A percentile compares a stretch with the other conserved stretches of the same genome.
These are phyloP conservation scores for Sarocladium brachiariae DNA, from an alignment of 2,329 filamentous ascomycete genomes.

Conservation along the genomic window DNA sequence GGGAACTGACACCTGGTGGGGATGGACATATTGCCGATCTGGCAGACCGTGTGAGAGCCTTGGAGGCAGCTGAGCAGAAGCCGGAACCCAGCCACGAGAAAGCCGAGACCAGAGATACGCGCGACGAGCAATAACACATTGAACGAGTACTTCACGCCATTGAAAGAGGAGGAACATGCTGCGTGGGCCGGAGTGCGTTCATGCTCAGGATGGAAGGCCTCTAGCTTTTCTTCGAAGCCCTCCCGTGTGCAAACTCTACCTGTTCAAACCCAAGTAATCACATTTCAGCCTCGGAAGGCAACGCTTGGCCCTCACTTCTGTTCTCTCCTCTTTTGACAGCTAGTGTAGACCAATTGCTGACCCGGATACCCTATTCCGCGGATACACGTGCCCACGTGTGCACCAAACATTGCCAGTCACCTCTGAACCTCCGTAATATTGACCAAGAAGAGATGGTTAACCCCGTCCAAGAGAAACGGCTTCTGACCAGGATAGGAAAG, in stretches of 20 bases:
- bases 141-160: neutral
- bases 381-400: neutral
- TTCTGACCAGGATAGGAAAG: neutral
- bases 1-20: constrained; percentile 66
- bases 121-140: neutral
- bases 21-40: constrained; percentile 85
- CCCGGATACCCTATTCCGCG: neutral
- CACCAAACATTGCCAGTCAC: neutral
- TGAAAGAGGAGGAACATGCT: neutral
- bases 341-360: constrained; percentile 6
- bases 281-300: neutral
- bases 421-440: constrained; percentile 2
- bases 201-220: neutral
- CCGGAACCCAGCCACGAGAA: neutral
- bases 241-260: neutral
- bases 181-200: neutral
- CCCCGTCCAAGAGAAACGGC: neutral
- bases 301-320: neutral
- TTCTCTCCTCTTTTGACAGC: constrained; percentile 1
- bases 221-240: neutral
- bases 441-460: neutral
- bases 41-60: constrained; percentile 60
- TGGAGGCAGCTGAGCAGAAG: constrained; percentile 29
- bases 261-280: neutral
- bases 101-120: constrained; percentile 1